Evolutionary conservation across 2,329 filamentous ascomycete genomes (phyloP).

Genomic region (Apiospora arundinis): DNA sequence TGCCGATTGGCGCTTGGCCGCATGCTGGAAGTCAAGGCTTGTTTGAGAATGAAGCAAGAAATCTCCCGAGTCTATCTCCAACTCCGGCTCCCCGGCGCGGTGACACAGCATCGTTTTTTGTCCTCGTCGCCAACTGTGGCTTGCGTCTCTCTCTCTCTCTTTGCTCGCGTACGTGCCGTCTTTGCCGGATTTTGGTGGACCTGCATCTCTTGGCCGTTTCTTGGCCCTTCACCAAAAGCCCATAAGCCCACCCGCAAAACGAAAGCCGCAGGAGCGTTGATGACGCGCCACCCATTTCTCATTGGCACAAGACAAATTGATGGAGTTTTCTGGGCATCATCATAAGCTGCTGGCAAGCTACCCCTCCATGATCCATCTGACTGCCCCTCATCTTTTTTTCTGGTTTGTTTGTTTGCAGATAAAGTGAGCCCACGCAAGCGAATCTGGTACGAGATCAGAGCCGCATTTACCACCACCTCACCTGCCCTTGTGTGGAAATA

Average conservation of each 20-base stretch:
- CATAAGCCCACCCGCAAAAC: background rate
- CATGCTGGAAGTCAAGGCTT: background rate
- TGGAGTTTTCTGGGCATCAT: background rate
- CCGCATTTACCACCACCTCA: background rate
- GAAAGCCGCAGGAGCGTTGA: background rate
- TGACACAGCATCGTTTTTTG: background rate
- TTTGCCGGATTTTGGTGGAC: constrained; percentile 8
- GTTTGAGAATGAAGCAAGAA: background rate
- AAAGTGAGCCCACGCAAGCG: background rate
- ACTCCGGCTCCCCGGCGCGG: background rate
- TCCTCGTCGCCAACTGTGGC: background rate
- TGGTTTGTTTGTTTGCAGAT: background rate
- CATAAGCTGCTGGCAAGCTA: background rate
- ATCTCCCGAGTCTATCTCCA: background rate
- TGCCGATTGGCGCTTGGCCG: background rate
- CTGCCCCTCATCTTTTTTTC: background rate
- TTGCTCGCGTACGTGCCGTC: background rate
- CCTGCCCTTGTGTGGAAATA: background rate
- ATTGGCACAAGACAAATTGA: background rate
- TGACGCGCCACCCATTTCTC: constrained; percentile 4
- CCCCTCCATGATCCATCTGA: background rate
- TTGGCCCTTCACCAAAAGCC: constrained; percentile 4
- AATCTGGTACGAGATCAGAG: background rate
- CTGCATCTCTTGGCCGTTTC: background rate
- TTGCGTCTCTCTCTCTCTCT: background rate